Percentiles rank a stretch among this genome's conserved stretches.
These are phyloP conservation scores for Debaryomyces maramus DNA, from an alignment of 805 yeast genomes.

Conservation along the genomic window DNA sequence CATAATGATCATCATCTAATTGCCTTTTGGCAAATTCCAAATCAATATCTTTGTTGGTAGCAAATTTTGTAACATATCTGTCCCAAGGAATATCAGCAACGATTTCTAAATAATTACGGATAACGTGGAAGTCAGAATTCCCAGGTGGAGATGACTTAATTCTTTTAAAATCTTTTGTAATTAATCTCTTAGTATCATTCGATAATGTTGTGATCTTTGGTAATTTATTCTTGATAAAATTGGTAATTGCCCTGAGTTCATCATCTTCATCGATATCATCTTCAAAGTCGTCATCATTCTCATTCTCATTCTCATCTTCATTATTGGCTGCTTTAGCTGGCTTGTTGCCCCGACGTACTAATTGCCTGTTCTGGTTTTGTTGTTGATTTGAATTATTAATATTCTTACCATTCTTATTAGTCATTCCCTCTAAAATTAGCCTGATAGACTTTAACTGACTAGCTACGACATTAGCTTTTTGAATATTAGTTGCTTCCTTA, in stretches of 20 bases:
- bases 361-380: constrained; percentile 5
- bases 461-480: constrained; percentile 55
- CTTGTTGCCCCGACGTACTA: constrained; percentile 16
- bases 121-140: constrained; percentile 63
- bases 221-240: constrained; percentile 36
- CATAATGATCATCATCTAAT: constrained; percentile 44
- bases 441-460: constrained; percentile 55
- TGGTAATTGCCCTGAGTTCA: constrained; percentile 37
- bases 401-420: constrained; percentile 19
- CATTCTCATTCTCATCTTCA: constrained; percentile 8
- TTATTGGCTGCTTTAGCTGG: not conserved
- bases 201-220: constrained; percentile 35
- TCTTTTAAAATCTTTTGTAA: constrained; percentile 53
- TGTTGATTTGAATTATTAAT: constrained; percentile 1
- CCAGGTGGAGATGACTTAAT: constrained; percentile 55
- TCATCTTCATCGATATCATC: constrained; percentile 49
- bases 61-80: constrained; percentile 28
- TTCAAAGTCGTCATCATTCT: constrained; percentile 22
- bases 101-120: constrained; percentile 63
- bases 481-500: constrained; percentile 50
- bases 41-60: constrained; percentile 47
- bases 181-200: constrained; percentile 40
- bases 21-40: constrained; percentile 41
- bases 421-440: constrained; percentile 48
- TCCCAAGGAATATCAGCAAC: constrained; percentile 68